Percentiles rank a stretch among this genome's conserved stretches.
Evolutionary conservation across 768 basidiomycete genomes (phyloP).

Genomic region (Leucosporidium yakuticum): DNA sequence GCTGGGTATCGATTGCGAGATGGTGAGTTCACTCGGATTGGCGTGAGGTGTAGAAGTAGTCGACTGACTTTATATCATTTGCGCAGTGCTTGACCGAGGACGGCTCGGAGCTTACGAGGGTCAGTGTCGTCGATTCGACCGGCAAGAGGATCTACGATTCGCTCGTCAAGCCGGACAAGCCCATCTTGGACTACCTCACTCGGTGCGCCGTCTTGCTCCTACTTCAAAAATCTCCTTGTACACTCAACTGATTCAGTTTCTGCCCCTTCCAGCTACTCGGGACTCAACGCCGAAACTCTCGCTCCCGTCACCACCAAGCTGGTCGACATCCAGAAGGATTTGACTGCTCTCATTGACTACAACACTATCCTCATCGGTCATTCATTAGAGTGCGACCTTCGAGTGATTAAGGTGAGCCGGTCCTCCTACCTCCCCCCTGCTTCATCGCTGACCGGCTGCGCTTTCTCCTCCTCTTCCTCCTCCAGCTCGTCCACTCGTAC

Average conservation of each 20-base stretch:
- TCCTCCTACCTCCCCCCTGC: neutral
- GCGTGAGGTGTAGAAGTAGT: neutral
- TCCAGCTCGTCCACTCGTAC: conserved; percentile 62
- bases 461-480: neutral
- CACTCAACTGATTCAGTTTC: neutral
- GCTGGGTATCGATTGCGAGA: conserved; percentile 91
- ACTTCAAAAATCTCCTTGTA: too few species aligned
- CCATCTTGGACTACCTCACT: conserved; percentile 87
- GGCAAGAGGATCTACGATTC: conserved; percentile 75
- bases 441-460: neutral
- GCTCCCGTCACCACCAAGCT: conserved; percentile 68
- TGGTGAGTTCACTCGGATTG: conserved; percentile 54
- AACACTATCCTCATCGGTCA: conserved; percentile 80
- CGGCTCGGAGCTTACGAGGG: conserved; percentile 79
- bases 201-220: conserved; percentile 49
- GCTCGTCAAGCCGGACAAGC: conserved; percentile 78
- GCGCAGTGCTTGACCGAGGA: conserved; percentile 79
- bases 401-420: conserved; percentile 58
- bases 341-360: conserved; percentile 50
- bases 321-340: conserved; percentile 64
- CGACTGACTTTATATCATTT: neutral
- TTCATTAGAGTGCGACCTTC: conserved; percentile 89
- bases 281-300: conserved; percentile 74
- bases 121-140: conserved; percentile 76
- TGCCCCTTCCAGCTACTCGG: conserved; percentile 64